A percentile compares a stretch with the other conserved stretches of the same genome.
Conservation (phyloP, 2,329 filamentous ascomycete genomes). For the Teratosphaeriaceae sp. region DNA sequence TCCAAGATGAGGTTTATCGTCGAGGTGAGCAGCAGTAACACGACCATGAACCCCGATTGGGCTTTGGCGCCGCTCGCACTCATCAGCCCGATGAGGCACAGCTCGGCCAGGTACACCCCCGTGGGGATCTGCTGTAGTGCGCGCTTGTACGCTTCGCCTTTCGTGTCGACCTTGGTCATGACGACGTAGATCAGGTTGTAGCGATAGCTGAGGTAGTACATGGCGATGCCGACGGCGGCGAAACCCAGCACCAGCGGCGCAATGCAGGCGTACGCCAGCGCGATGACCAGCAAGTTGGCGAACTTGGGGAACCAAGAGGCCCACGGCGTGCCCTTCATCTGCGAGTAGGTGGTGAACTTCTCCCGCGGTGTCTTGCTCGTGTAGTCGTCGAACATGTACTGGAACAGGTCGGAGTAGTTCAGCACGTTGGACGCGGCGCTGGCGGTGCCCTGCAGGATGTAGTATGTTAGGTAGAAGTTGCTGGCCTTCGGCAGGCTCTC, state of each 20-base stretch:
- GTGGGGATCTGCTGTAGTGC: slow-evolving; percentile 42
- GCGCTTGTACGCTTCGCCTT: slow-evolving; percentile 40
- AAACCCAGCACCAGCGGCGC: slow-evolving; percentile 44
- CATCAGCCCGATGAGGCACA: slow-evolving; percentile 44
- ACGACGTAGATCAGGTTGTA: slow-evolving; percentile 44
- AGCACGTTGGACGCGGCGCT: slow-evolving; percentile 25
- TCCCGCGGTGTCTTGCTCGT: slow-evolving; percentile 40
- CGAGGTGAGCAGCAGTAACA: slow-evolving; percentile 34
- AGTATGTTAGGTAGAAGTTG: slow-evolving; percentile 38
- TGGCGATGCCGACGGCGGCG: slow-evolving; percentile 35
- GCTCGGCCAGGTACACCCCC: slow-evolving; percentile 42
- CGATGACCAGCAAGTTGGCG: slow-evolving; percentile 38
- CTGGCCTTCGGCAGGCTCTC: slow-evolving; percentile 31
- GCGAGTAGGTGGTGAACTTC: slow-evolving; percentile 38
- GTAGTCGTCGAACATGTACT: slow-evolving; percentile 28
- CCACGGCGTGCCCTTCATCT: slow-evolving; percentile 38
- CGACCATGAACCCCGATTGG: slow-evolving; percentile 37
- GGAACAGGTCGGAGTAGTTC: slow-evolving; percentile 27
- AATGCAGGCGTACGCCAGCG: slow-evolving; percentile 43
- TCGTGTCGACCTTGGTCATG: slow-evolving; percentile 43
- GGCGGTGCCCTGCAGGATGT: slow-evolving; percentile 32
- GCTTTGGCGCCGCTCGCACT: slow-evolving; percentile 32
- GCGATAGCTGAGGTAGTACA: slow-evolving; percentile 43
- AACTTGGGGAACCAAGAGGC: slow-evolving; percentile 43
- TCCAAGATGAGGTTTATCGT: slow-evolving; percentile 24